Percentiles rank a stretch among this genome's conserved stretches.
phyloP scores from a whole-genome alignment of 73 alveolate genomes.

The Stentor coeruleus region DNA sequence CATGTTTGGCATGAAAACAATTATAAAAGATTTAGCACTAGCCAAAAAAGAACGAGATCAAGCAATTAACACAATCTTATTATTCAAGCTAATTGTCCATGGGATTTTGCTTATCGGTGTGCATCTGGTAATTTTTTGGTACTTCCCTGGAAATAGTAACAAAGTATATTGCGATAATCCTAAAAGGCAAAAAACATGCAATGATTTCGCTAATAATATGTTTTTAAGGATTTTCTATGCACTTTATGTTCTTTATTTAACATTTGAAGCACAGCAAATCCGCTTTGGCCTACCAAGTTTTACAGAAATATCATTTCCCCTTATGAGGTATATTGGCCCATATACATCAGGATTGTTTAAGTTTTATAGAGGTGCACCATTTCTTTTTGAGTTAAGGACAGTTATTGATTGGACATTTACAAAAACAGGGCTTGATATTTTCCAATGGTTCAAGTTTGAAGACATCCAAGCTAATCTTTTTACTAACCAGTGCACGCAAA shows the following conservation, averaged over 20 bases:
- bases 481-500: constrained; percentile 55
- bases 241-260: constrained; percentile 71
- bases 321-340: constrained; percentile 58
- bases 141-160: not conserved
- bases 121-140: not conserved
- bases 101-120: not conserved
- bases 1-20: not conserved
- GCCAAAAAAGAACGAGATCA: not conserved
- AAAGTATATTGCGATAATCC: not conserved
- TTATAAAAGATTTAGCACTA: not conserved
- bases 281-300: constrained; percentile 88
- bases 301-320: constrained; percentile 65
- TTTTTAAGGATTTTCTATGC: constrained; percentile 54
- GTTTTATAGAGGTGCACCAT: constrained; percentile 66
- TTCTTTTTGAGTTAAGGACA: constrained; percentile 77
- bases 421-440: constrained; percentile 72
- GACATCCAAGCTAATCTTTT: constrained; percentile 68
- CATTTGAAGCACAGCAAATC: constrained; percentile 71
- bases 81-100: not conserved
- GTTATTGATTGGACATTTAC: constrained; percentile 87
- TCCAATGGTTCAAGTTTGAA: constrained; percentile 86
- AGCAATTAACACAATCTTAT: no score
- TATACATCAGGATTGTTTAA: constrained; percentile 44
- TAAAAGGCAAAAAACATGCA: constrained; percentile 29
- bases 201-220: constrained; percentile 40